Evolutionary conservation across 163 green algal species (phyloP).

Genomic region (Chloromonas sp.): DNA sequence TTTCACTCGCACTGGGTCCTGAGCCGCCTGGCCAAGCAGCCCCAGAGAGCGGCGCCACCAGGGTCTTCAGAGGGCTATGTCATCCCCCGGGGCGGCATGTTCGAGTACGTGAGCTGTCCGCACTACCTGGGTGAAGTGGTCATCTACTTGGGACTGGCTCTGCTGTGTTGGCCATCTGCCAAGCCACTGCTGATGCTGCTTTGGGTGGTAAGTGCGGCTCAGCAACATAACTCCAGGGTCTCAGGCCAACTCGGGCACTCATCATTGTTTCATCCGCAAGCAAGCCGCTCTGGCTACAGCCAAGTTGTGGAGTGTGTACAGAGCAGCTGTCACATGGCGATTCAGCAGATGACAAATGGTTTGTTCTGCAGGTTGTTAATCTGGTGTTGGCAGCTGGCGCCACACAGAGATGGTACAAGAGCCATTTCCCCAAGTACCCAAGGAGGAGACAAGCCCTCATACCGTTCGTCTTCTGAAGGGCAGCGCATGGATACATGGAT

Average conservation of each 20-base stretch:
- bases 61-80: slow-evolving; percentile 19
- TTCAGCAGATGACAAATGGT: no score
- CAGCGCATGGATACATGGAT: no score
- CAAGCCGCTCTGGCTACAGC: no score
- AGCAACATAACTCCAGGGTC: background rate
- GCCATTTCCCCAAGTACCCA: slow-evolving; percentile 68
- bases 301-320: no score
- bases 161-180: slow-evolving; percentile 5
- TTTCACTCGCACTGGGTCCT: slow-evolving; percentile 44
- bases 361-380: slow-evolving; percentile 59
- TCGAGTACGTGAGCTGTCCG: slow-evolving; percentile 68
- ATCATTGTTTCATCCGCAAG: no score
- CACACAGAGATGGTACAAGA: slow-evolving; percentile 73
- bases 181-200: slow-evolving; percentile 30
- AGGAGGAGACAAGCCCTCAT: slow-evolving; percentile 52
- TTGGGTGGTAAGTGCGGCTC: slow-evolving; percentile 44
- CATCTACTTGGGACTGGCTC: slow-evolving; percentile 63
- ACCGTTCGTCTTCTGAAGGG: slow-evolving; percentile 23
- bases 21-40: slow-evolving; percentile 23
- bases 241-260: background rate
- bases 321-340: no score
- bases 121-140: slow-evolving; percentile 84
- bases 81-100: slow-evolving; percentile 47
- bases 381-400: slow-evolving; percentile 64
- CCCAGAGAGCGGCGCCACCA: background rate